Conservation (phyloP, 352 stramenopile species). For the Globisporangium parvum region DNA sequence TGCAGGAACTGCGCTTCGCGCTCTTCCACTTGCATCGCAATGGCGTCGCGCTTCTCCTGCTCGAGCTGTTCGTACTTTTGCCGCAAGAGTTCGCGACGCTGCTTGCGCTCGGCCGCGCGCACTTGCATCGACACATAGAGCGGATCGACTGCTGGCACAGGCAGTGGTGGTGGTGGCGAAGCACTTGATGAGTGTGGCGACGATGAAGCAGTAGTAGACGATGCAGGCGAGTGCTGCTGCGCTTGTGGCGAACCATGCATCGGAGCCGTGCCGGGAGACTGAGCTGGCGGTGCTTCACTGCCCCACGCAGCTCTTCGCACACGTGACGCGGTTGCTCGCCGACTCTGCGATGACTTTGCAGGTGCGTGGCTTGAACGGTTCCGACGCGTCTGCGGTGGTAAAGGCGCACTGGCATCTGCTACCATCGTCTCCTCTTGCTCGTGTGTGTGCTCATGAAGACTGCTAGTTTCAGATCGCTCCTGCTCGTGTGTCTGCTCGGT, state of each 20-base stretch:
- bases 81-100: constrained; percentile 43
- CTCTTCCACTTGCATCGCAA: constrained; percentile 33
- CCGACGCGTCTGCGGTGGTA: too few species aligned
- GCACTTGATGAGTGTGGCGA: neutral
- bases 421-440: neutral
- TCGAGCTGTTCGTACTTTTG: constrained; percentile 46
- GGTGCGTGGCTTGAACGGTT: too few species aligned
- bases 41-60: constrained; percentile 34
- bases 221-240: neutral
- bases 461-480: too few species aligned
- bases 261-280: too few species aligned
- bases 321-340: too few species aligned
- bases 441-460: neutral
- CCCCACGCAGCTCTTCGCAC: too few species aligned
- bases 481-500: neutral
- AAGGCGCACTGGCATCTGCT: neutral
- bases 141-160: constrained; percentile 20
- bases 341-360: too few species aligned
- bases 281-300: too few species aligned
- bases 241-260: too few species aligned
- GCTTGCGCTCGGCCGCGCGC: constrained; percentile 44
- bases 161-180: neutral
- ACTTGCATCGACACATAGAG: constrained; percentile 53
- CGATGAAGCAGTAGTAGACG: neutral
- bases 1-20: constrained; percentile 29